A percentile compares a stretch with the other conserved stretches of the same genome.
Evolutionary conservation across 2,329 filamentous ascomycete genomes (phyloP).

Genomic region (Anthostomella pinea): DNA sequence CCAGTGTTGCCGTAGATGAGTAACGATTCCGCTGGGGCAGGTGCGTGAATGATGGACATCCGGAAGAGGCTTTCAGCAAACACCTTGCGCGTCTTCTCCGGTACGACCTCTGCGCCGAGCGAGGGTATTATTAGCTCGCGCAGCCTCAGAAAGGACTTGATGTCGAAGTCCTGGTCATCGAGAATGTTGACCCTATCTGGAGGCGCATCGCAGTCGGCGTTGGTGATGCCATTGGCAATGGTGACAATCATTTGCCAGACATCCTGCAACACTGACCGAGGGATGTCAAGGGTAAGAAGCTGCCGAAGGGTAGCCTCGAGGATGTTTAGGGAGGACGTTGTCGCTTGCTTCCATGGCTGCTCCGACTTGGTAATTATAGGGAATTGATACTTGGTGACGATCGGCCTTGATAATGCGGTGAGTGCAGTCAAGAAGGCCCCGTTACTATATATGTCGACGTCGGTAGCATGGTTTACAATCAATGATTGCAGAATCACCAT

Average conservation of each 20-base stretch:
- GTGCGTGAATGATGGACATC: constrained; percentile 75
- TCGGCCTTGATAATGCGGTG: constrained; percentile 64
- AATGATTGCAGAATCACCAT: constrained; percentile 68
- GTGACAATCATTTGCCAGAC: constrained; percentile 71
- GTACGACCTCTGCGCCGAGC: constrained; percentile 64
- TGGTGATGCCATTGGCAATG: constrained; percentile 67
- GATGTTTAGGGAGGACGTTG: constrained; percentile 65
- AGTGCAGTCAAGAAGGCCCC: constrained; percentile 65
- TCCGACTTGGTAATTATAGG: constrained; percentile 66
- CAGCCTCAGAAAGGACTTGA: constrained; percentile 67
- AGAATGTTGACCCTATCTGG: constrained; percentile 47
- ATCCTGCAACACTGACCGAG: constrained; percentile 44
- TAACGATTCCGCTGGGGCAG: constrained; percentile 51
- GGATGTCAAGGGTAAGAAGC: constrained; percentile 48
- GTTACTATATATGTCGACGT: constrained; percentile 66
- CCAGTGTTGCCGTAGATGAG: constrained; percentile 50
- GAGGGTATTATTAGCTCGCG: constrained; percentile 70
- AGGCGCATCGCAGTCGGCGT: constrained; percentile 56
- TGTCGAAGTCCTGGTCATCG: constrained; percentile 78
- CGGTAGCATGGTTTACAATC: constrained; percentile 55
- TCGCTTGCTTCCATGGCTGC: constrained; percentile 78
- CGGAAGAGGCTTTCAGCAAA: constrained; percentile 78
- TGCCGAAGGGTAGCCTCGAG: constrained; percentile 64
- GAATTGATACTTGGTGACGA: constrained; percentile 79
- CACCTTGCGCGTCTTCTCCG: constrained; percentile 62